Evolutionary conservation across 768 basidiomycete genomes (phyloP).

Genomic region (Cystobasidium ongulense): DNA sequence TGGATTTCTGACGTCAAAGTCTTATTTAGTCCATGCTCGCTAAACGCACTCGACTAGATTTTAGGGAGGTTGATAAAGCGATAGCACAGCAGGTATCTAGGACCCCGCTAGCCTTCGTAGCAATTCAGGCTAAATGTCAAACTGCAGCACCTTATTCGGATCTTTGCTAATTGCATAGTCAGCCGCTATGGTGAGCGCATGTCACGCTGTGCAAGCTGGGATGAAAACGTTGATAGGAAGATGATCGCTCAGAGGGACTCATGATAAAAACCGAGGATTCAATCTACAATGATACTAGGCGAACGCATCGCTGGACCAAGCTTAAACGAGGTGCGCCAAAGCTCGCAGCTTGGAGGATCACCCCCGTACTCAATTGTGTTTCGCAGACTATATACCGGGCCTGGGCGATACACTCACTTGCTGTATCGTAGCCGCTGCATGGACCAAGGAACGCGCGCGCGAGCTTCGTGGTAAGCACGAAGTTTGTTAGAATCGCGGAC

Average conservation of each 20-base stretch:
- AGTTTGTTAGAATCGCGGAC: constrained; percentile 8
- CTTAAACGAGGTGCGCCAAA: constrained; percentile 45
- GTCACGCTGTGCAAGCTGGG: constrained; percentile 27
- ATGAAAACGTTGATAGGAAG: background rate
- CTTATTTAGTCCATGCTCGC: constrained; percentile 50
- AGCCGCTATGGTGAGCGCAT: constrained; percentile 13
- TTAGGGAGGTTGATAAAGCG: background rate
- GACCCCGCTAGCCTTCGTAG: constrained; percentile 46
- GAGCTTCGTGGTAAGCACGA: constrained; percentile 56
- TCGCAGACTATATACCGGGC: constrained; percentile 69
- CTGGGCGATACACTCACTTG: constrained; percentile 75
- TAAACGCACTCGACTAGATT: constrained; percentile 52
- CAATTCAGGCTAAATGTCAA: background rate
- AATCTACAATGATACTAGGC: constrained; percentile 56
- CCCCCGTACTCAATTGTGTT: background rate
- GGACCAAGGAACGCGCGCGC: constrained; percentile 66
- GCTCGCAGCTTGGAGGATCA: background rate
- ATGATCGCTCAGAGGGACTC: constrained; percentile 48
- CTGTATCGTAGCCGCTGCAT: constrained; percentile 59
- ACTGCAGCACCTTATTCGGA: background rate
- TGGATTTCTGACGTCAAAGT: background rate
- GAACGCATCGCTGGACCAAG: constrained; percentile 67
- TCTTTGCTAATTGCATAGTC: constrained; percentile 28
- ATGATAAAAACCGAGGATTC: constrained; percentile 69
- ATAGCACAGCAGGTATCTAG: background rate